These are phyloP conservation scores for Trichoderma guizhouense DNA, from an alignment of 2,329 filamentous ascomycete genomes.

Conservation along the genomic window DNA sequence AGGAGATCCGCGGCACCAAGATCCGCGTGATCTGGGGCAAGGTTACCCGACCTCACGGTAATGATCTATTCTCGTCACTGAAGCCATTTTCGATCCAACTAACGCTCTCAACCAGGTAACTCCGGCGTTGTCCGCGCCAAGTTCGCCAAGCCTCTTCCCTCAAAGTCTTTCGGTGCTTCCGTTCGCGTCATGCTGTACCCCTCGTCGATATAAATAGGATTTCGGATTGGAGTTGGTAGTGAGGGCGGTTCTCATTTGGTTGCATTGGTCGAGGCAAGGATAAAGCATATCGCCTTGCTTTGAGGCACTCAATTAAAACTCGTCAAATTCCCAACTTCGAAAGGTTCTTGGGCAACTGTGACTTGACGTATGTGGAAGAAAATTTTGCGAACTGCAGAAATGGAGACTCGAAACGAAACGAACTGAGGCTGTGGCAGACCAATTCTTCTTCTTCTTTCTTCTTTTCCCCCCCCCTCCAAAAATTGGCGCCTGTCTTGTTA, in stretches of 20 bases:
- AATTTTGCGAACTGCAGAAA: conserved; percentile 11
- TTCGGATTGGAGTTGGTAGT: conserved; percentile 59
- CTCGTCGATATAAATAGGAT: conserved; percentile 82
- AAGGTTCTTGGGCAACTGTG: conserved; percentile 23
- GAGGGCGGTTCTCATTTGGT: conserved; percentile 60
- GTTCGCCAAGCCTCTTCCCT: conserved; percentile 93
- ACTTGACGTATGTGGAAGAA: conserved; percentile 17
- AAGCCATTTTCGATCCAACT: neutral
- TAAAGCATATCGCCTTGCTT: conserved; percentile 51
- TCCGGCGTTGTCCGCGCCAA: conserved; percentile 96
- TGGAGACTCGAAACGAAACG: conserved; percentile 17
- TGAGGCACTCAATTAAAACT: conserved; percentile 52
- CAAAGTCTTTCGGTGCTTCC: conserved; percentile 93
- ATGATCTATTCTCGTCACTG: conserved; percentile 27
- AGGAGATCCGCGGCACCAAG: conserved; percentile 95
- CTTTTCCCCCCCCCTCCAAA: neutral
- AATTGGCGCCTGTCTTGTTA: conserved; percentile 11
- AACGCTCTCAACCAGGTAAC: conserved; percentile 62
- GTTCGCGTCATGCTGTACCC: conserved; percentile 98
- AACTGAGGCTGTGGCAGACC: conserved; percentile 8
- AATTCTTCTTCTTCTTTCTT: conserved; percentile 1
- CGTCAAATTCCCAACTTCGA: conserved; percentile 39
- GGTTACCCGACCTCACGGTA: conserved; percentile 93
- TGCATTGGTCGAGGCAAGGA: conserved; percentile 58
- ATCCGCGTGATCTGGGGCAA: conserved; percentile 99